Base-by-base conservation (phyloP, 2,329 filamentous ascomycete species). In the Fusarium nurragi region DNA sequence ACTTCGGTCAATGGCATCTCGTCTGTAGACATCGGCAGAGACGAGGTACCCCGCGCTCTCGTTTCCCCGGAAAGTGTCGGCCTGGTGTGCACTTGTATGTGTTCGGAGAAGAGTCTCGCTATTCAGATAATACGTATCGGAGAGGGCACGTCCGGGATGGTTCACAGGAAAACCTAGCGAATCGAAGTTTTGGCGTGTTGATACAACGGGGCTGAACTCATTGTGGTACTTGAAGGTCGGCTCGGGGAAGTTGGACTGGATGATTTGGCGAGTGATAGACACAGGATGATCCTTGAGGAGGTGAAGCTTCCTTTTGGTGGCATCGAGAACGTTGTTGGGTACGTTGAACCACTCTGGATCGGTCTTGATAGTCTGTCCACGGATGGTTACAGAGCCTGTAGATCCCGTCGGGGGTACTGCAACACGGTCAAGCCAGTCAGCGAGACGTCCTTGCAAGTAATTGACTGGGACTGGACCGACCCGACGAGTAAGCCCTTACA, bases 71-170 rank as follows among this genome's bases (percentile, higher is more conserved):
- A 98, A 92, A 59, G 91, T 84, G 74, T 95, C 88, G 71, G 91
- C 87, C 77, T 99, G 93, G 75, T 99, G 95, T 0, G 95, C 95
- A 68, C 92, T 95, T 4, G 94, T 98, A 77, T 99, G 95, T 1
- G 95, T 99, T 54, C 95, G 87, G 38, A 99, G 81, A 3, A 99
- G 88, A 0, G 91, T 97, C 48, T 87, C 79, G 67, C 89, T 82
- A 79, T 97, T 97, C 73, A 99, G 80, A 77, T 99, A 99, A 82
- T 98, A 99, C 1, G 95, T 98, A 78, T 99, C 95, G 14, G 92
- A 94, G 68, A 87, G 88, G 67, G 87, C 91, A 47, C 95, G 90
- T 59, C 95, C 95, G 5, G 93, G 91, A 72, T 99, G 95, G 75
- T 97, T 91, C 8, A 83, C 73, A 0, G 94, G 90, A 74, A 99